Evolutionary conservation across 169 alveolate species (phyloP), one percentile per base, ranked within the genome.

Genomic region (Toxoplasma gondii): DNA sequence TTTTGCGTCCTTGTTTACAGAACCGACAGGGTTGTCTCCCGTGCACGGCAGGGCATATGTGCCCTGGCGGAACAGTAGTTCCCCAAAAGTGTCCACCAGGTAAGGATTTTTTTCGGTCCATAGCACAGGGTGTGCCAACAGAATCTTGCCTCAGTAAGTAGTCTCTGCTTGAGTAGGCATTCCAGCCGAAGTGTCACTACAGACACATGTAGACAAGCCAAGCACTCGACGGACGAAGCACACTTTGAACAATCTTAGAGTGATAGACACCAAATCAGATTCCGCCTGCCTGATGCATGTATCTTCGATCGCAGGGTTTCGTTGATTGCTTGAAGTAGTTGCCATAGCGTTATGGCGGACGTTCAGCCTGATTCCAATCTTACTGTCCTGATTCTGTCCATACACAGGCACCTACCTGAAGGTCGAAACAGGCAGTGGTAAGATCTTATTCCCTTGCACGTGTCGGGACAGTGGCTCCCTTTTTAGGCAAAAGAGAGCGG

Each of bases 31-130:
- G 78, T 4, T 64, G 78, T 29, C 78, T 64, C 12, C 78, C 91
- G 74, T 96, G 94, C 78, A 93, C 93, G 12, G 39, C 92, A 27
- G 97, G 97, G 58, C 93, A 96, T 92, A 96, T 94, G 95, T 97
- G 98, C 88, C 97, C 97, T 27, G 96, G 64, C 10, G 97, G 97
- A 34, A 82, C 97, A 5, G 90, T 88, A 39, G 87, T 88, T 36
- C 95, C 95, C 1, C 16, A 39, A 31, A 34, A 45, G 45, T 93
- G 95, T 90, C 95, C 95, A 5, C 10, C 84, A 38, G 95, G 95
- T 74, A 45, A 39, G 34, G 34, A 2, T 29, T 10, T 64, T 19
- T 64, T 31, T 64, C 78, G 27, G 34, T 64, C 34, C n/a, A 64
- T 64, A 64, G 78, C 78, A 64, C 0, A 64, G 29, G 24, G 16